Conservation (phyloP, 495 filamentous ascomycete species). For the Amniculicola lignicola region DNA sequence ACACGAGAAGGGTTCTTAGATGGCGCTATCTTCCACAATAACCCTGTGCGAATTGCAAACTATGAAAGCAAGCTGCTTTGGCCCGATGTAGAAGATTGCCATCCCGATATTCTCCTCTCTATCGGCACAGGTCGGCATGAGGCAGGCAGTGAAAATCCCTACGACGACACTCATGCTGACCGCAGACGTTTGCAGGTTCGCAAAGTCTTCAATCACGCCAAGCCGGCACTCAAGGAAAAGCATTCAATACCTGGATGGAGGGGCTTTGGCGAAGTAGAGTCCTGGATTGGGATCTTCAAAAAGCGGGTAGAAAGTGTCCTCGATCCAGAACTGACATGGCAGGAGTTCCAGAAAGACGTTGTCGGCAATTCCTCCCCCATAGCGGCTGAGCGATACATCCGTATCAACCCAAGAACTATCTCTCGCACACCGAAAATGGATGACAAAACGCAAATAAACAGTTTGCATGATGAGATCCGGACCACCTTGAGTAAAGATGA, state of each 20-base stretch:
- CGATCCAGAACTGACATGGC: constrained; percentile 5
- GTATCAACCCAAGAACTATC: not conserved
- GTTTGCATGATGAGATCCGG: not conserved
- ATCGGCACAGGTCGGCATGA: constrained; percentile 40
- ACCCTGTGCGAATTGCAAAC: constrained; percentile 49
- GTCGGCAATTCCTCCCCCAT: not conserved
- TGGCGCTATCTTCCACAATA: constrained; percentile 48
- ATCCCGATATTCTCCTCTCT: constrained; percentile 52
- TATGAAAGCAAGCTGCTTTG: constrained; percentile 50
- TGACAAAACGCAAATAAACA: not conserved
- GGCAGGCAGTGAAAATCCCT: not conserved
- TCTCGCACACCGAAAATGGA: not conserved
- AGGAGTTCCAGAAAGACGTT: not conserved
- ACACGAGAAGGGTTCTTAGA: constrained; percentile 46
- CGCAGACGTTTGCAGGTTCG: not conserved
- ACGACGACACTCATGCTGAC: not conserved
- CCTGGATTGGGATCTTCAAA: not conserved
- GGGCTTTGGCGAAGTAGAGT: too few relatives aligned
- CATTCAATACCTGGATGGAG: too few relatives aligned
- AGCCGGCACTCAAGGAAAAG: too few relatives aligned
- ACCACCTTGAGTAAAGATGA: not conserved
- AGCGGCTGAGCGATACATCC: not conserved
- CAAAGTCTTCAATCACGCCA: too few relatives aligned
- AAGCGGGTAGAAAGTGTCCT: not conserved
- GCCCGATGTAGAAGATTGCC: constrained; percentile 40